Evolutionary conservation across 106 monocot species (phyloP), one percentile per base, ranked within the genome.

Genomic region (Cymbidium sinense): DNA sequence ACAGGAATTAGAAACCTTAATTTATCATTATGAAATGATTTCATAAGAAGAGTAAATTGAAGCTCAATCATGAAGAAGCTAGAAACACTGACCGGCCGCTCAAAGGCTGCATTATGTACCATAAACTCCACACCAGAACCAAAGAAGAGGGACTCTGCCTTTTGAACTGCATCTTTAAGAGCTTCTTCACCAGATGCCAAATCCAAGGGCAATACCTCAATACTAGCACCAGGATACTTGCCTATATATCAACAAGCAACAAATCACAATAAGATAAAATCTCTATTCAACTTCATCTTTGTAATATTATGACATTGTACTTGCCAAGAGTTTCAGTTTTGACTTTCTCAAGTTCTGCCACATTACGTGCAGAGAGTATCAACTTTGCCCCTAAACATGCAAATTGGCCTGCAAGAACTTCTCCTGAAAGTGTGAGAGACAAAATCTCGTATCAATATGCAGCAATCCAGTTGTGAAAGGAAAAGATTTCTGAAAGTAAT

Each of bases 71-170:
- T 73, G 20, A 74, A 25, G 23, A 25, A 37, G 39, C 52, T 30
- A n/a, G 34, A 79, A 73, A 27, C 76, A 85, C 86, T 76, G 85
- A 99, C 99, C 58, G 95, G 94, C 27, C 92, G 92, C 76, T 99
- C 99, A 85, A 79, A 92, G 23, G 95, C 94, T 73, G 99, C 99
- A 91, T 99, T 99, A 76, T 99, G 99, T 37, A 99, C 81, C 99
- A 99, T 99, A 82, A 83, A 95, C 76, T 94, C 82, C 7, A 99
- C 90, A 77, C 99, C 99, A 51, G 87, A 78, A 72, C 80, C 79
- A 23, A 81, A 81, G 77, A 99, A 94, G 21, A 94, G 83, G 39
- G 90, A 92, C 80, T 99, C 99, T 41, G 99, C 99, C 77, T 86
- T 89, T 25, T 89, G 23, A 33, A 94, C 94, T n/a, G 78, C 86